phyloP scores from a whole-genome alignment of 2,329 filamentous ascomycete species.

The Aspergillus proliferans region DNA sequence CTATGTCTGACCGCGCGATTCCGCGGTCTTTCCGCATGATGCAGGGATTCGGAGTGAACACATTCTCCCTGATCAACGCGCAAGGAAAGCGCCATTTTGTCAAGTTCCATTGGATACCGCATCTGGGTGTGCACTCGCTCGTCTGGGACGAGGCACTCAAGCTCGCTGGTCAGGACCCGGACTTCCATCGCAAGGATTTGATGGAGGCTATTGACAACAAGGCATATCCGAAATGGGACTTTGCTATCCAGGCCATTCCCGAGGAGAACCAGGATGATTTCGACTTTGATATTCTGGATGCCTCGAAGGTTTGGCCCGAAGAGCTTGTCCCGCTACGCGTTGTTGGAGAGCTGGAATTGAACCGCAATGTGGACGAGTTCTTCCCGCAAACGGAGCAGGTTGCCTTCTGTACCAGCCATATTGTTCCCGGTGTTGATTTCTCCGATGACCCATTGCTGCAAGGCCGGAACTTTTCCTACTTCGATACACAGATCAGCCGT shows the following conservation, averaged over 20 bases:
- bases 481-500: conserved; percentile 55
- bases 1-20: conserved; percentile 33
- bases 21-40: conserved; percentile 32
- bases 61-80: conserved; percentile 27
- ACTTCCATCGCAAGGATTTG: conserved; percentile 76
- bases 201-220: conserved; percentile 69
- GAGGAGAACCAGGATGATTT: conserved; percentile 69
- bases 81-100: conserved; percentile 29
- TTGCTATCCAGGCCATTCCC: conserved; percentile 71
- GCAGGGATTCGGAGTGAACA: conserved; percentile 34
- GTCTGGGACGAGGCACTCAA: conserved; percentile 66
- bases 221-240: conserved; percentile 69
- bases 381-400: conserved; percentile 78
- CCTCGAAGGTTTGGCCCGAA: conserved; percentile 82
- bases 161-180: conserved; percentile 66
- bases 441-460: conserved; percentile 70
- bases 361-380: conserved; percentile 73
- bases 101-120: conserved; percentile 31
- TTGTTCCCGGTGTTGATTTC: conserved; percentile 72
- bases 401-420: conserved; percentile 73
- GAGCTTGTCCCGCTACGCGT: conserved; percentile 68
- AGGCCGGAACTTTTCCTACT: conserved; percentile 63
- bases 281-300: conserved; percentile 78
- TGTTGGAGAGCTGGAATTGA: conserved; percentile 73
- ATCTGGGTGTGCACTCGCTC: conserved; percentile 29